Percentiles rank a stretch among this genome's conserved stretches.
phyloP scores from a whole-genome alignment of 306 rosid species.

The Quercus dentata region DNA sequence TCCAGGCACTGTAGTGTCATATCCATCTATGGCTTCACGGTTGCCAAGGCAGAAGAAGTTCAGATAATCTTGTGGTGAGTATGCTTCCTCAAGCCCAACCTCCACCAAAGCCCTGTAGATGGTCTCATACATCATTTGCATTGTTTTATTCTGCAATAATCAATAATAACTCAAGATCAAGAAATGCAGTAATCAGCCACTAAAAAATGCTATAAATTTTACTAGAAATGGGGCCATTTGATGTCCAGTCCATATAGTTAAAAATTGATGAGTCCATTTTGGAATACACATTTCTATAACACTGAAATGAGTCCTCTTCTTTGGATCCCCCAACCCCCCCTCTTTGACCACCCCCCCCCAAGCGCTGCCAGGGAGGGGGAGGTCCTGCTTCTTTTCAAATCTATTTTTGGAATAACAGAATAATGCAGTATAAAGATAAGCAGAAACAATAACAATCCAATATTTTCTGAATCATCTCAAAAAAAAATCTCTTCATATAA shows the following conservation, averaged over 20 bases:
- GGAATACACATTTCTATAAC: not conserved
- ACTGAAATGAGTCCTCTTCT: not conserved
- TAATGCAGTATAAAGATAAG: not conserved
- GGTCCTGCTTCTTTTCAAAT: not conserved
- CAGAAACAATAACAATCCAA: not conserved
- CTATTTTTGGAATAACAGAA: not conserved
- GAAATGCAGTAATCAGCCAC: conserved; percentile 11
- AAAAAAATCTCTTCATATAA: too few species aligned
- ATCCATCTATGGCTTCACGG: conserved; percentile 62
- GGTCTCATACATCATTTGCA: conserved; percentile 98
- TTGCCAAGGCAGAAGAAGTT: conserved; percentile 97
- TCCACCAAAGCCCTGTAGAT: conserved; percentile 82
- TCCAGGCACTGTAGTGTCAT: conserved; percentile 38
- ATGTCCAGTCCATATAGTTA: not conserved
- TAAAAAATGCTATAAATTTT: not conserved
- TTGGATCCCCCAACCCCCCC: not conserved
- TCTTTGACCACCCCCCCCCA: too few species aligned
- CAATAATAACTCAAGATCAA: not conserved
- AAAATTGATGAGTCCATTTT: not conserved
- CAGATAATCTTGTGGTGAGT: conserved; percentile 87
- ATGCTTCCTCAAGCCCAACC: conserved; percentile 75
- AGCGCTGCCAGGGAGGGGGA: too few species aligned
- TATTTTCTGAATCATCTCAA: too few species aligned
- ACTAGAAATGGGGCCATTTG: not conserved
- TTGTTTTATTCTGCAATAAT: conserved; percentile 76